Base-by-base conservation (phyloP, 257 asterid genomes). In the Rubia yunnanensis region DNA sequence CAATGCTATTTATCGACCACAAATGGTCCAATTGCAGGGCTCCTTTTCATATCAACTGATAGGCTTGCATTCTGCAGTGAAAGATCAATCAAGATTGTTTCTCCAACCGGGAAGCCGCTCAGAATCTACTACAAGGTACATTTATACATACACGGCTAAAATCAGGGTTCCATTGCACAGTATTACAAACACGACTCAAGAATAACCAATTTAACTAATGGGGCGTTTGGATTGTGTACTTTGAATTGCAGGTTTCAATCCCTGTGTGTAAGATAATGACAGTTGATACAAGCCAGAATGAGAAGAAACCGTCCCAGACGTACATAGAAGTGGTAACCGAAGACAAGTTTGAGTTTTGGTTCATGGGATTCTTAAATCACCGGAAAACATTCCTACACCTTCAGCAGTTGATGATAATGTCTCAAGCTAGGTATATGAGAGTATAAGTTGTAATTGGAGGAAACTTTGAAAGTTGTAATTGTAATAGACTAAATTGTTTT, bases 351-450 rank as follows among this genome's bases (percentile, higher is more conserved):
- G 89, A 78, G 38, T 83, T 81, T 57, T 81, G 86, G 89, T 83
- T 83, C 64, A 78, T 83, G 89, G 84, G 86, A 63, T 81, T 83
- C 48, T n/a, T 83, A 8, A 78, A 75, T 76, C 78, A 70, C 30
- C 73, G 53, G 14, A 78, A 70, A 31, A 77, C 81, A 5, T 63
- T 76, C 1, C 66, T 74, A 5, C 61, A 4, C 24, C 68, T 69
- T 11, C 60, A 60, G 27, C 63, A 49, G 22, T 32, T 35, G 22
- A 10, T 55, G 24, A 39, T 1, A 15, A 39, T 4, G 5, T 11
- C 52, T 44, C 52, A 44, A 44, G 52, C 52, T 44, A 18, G 17
- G 18, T 44, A 1, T 1, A 3, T 11, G 39, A 4, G 4, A 35
- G 6, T 3, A 1, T 2, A 6, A 11, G 2, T 44, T 10, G 52